These are phyloP conservation scores for Starmerella vitae DNA, from an alignment of 805 yeast species.

Conservation along the genomic window DNA sequence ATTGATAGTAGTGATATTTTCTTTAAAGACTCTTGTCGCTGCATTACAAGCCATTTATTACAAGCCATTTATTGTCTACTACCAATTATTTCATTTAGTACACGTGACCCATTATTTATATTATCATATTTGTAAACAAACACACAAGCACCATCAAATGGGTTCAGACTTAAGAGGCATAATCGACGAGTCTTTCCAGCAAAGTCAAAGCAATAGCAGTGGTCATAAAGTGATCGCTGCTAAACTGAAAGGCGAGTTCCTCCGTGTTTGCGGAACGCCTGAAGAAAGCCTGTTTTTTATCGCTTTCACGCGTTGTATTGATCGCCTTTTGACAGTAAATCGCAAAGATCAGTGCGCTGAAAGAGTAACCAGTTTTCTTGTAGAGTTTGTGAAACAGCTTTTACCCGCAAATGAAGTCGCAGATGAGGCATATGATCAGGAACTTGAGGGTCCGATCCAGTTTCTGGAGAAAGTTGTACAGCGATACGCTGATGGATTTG, in stretches of 20 bases:
- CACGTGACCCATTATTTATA: no score
- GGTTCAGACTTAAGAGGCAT: slow-evolving; percentile 3
- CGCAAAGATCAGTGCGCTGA: slow-evolving; percentile 74
- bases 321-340: slow-evolving; percentile 59
- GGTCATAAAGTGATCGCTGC: slow-evolving; percentile 7
- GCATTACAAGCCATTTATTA: no score
- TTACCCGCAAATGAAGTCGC: slow-evolving; percentile 64
- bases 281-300: slow-evolving; percentile 36
- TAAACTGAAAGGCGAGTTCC: slow-evolving; percentile 7
- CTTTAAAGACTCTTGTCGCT: no score
- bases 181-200: slow-evolving; percentile 14
- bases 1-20: no score
- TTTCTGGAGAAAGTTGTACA: slow-evolving; percentile 13
- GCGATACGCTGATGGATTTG: slow-evolving; percentile 53
- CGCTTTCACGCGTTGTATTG: slow-evolving; percentile 46
- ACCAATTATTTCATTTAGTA: no score
- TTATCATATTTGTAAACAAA: neutral
- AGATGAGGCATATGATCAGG: neutral
- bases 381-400: slow-evolving; percentile 51
- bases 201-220: slow-evolving; percentile 10
- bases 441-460: slow-evolving; percentile 1
- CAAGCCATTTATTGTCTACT: no score
- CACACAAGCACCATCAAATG: neutral
- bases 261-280: slow-evolving; percentile 3
- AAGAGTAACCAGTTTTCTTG: slow-evolving; percentile 88